Percentiles rank a stretch among this genome's conserved stretches.
Conservation (phyloP, 148 eudicot genomes). For the Rhododendron ferrugineum region DNA sequence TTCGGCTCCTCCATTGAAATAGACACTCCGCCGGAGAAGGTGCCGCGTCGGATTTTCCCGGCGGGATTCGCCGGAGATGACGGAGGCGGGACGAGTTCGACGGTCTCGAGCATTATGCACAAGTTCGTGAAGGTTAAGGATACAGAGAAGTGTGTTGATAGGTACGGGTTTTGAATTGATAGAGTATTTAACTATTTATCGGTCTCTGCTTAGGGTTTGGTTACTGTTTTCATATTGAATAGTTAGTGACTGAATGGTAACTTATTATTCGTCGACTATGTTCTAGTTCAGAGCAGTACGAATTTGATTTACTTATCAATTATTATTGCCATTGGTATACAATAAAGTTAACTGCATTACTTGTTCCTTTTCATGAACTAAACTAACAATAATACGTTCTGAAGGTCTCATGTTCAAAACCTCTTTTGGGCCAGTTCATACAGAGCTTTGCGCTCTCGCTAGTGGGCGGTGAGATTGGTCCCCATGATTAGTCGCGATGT, state of each 20-base stretch:
- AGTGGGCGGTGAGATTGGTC: background rate
- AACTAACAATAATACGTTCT: background rate
- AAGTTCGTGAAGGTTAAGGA: constrained; percentile 56
- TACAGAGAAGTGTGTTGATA: constrained; percentile 14
- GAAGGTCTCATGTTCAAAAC: no score
- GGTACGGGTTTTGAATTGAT: constrained; percentile 19
- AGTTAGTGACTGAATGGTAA: background rate
- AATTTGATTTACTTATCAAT: background rate
- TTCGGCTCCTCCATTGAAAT: constrained; percentile 23
- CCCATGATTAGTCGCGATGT: background rate
- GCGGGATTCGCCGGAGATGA: constrained; percentile 30
- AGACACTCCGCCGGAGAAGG: constrained; percentile 93
- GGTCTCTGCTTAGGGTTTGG: background rate
- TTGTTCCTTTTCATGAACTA: background rate
- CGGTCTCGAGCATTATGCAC: constrained; percentile 65
- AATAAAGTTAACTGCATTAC: background rate
- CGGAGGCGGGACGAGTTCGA: constrained; percentile 26
- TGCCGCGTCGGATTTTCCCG: constrained; percentile 45
- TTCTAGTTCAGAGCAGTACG: background rate
- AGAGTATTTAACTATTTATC: background rate
- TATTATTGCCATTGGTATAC: background rate
- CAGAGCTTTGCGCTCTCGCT: background rate
- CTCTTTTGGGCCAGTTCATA: background rate
- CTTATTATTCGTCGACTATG: background rate
- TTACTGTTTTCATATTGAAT: background rate